phyloP scores from a whole-genome alignment of 2,329 filamentous ascomycete species.

The Alternaria sp. region DNA sequence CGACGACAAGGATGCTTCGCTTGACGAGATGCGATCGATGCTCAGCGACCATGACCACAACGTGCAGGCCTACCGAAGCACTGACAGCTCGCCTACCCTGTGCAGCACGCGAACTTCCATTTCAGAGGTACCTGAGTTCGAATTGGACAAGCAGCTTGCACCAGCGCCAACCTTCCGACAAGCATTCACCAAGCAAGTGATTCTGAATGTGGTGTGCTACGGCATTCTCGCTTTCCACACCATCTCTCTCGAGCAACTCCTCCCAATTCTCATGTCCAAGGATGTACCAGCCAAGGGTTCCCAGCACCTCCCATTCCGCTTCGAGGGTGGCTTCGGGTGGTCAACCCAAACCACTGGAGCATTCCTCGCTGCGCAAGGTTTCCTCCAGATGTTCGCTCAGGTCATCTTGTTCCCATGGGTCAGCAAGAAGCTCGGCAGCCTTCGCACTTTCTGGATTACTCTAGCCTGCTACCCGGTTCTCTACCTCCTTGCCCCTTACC shows the following conservation, averaged over 20 bases:
- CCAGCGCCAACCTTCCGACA: constrained; percentile 52
- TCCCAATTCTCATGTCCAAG: constrained; percentile 90
- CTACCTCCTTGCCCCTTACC: constrained; percentile 87
- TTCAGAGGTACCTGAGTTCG: constrained; percentile 46
- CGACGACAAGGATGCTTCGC: constrained; percentile 54
- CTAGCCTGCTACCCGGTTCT: constrained; percentile 85
- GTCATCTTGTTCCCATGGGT: constrained; percentile 83
- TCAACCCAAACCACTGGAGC: constrained; percentile 84
- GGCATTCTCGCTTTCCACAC: constrained; percentile 96
- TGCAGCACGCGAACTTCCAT: constrained; percentile 44
- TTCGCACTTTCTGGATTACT: constrained; percentile 82
- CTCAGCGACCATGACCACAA: constrained; percentile 57
- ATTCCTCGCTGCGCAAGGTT: constrained; percentile 86
- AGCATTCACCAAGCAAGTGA: constrained; percentile 83
- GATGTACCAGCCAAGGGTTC: constrained; percentile 58
- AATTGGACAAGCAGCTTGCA: constrained; percentile 38
- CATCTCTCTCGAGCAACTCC: constrained; percentile 93
- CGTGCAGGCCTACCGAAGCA: constrained; percentile 70
- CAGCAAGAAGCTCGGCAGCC: constrained; percentile 76
- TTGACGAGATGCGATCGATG: constrained; percentile 69
- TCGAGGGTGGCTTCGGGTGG: constrained; percentile 85
- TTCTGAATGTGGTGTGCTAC: constrained; percentile 88
- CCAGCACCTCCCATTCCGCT: constrained; percentile 79
- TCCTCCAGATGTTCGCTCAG: constrained; percentile 88
- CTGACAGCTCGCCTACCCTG: constrained; percentile 62